Base-by-base conservation (phyloP, 768 basidiomycete species). In the Tephrocybe sp. region DNA sequence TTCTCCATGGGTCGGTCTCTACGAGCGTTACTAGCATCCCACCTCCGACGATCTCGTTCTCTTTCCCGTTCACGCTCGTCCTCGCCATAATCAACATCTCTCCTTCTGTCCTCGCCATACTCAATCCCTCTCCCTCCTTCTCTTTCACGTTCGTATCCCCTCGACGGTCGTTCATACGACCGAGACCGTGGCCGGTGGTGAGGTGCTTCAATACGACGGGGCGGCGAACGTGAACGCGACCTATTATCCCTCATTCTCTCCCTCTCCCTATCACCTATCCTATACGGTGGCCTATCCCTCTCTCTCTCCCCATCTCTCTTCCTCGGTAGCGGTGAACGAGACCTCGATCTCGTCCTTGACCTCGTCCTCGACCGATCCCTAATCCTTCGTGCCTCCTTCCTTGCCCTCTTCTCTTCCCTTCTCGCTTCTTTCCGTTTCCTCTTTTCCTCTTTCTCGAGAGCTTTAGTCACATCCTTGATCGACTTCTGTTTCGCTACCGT, bases 371-470 rank as follows among this genome's bases (percentile, higher is more conserved):
- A 34, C 33, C 33, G 8, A 66, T 21, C 61, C 55, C 46, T 63
- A 58, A 44, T 49, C 50, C 47, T 53, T 61, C 40, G 56, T 25
- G 24, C 55, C 55, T 52, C 46, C 49, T 50, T 69, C 29, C 64
- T 68, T 54, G 63, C 64, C 50, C 67, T 62, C 46, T 69, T 70
- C 47, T 71, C 69, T 57, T 82, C 80, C 61, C 80, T 84, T 50
- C 69, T 73, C 4, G 70, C 73, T n/a, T 76, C 75, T 57, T 78
- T 86, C 50, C 68, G 70, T 45, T 71, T 67, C 16, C 69, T 68
- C 50, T 69, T 78, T 60, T 83, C 82, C 54, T 79, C 76, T 51
- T 76, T 80, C 42, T 66, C 70, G 29, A 63, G 59, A 29, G 59
- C 68, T 23, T 66, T 63, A 18, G 53, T 55, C 11, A 61, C 37